Conservation (phyloP, 208 protist genomes). For the Leishmania gerbilli region DNA sequence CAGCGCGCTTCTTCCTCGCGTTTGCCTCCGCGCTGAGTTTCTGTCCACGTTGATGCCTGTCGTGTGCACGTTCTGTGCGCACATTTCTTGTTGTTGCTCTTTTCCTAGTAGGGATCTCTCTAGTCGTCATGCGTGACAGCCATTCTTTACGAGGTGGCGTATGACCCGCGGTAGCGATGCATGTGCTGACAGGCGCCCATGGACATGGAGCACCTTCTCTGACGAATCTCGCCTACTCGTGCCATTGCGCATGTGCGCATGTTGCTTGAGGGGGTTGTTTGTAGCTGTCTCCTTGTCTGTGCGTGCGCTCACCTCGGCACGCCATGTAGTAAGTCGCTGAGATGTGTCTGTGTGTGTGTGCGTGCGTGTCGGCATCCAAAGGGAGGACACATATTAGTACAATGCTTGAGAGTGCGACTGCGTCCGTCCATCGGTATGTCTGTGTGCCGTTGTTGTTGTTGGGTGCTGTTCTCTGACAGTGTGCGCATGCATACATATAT, state of each 20-base stretch:
- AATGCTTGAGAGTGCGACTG: no score
- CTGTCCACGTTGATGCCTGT: not conserved
- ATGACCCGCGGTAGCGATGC: not conserved
- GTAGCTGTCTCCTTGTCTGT: not conserved
- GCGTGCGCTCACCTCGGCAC: not conserved
- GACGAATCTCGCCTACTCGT: not conserved
- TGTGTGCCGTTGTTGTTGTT: no score
- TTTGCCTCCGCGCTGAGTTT: not conserved
- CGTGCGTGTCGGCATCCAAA: not conserved
- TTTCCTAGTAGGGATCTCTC: not conserved
- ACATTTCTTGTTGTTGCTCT: not conserved
- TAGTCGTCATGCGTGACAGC: not conserved
- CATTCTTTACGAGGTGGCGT: not conserved
- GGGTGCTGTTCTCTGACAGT: no score
- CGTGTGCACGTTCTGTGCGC: not conserved
- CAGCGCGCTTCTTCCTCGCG: not conserved
- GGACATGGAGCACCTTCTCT: not conserved
- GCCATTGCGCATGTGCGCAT: not conserved
- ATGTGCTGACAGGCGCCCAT: not conserved
- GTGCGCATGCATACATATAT: no score
- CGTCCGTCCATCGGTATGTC: not conserved
- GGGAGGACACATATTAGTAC: no score
- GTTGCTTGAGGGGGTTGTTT: not conserved
- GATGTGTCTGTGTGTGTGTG: not conserved
- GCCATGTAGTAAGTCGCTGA: not conserved